Base-by-base conservation (phyloP, 2,329 filamentous ascomycete species). In the Zelopaecilomyces penicillatus region DNA sequence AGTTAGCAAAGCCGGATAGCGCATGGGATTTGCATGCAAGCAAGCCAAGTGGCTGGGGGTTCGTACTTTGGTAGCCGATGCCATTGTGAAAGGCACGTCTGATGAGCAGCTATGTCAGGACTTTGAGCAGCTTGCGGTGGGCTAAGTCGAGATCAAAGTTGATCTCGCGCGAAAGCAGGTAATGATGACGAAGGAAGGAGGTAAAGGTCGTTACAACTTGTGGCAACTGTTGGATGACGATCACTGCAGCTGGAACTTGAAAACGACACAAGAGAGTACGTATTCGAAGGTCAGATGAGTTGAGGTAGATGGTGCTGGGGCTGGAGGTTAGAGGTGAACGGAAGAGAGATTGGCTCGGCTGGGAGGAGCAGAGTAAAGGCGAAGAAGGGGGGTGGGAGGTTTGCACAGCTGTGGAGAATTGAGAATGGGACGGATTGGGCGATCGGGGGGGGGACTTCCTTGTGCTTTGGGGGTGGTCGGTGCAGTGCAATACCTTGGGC, bases 41-140 rank as follows among this genome's bases (percentile, higher is more conserved):
- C 8, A 34, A 12, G 3, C 32, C 32, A 12, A 9, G 9, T 34
- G 12, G 32, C 8, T 35, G 12, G 19, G 31, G 26, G 12, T 10
- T 30, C 43, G 32, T 58, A 64, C 62, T 61, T 65, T 64, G 50
- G 60, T 63, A 49, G 61, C 59, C 46, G 62, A 46, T 49, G 62
- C 62, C 62, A 64, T 64, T 59, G 55, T 58, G 44, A 39, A 36
- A 44, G 33, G 43, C 43, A 38, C 45, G 19, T 19, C 19, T 19
- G 19, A 19, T 19, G 32, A 12, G 9, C 12, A 12, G 32, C 12
- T 34, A 34, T 34, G 48, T 41, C n/a, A 44, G 27, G 38, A 39
- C 31, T 50, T 36, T 26, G 19, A 33, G 30, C 19, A 19, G 19
- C 19, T 19, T 19, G 19, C 19, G 19, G 19, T 19, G 19, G 19